Evolutionary conservation across 108 stramenopile species (phyloP).

Genomic region (Nitzschia sp.): DNA sequence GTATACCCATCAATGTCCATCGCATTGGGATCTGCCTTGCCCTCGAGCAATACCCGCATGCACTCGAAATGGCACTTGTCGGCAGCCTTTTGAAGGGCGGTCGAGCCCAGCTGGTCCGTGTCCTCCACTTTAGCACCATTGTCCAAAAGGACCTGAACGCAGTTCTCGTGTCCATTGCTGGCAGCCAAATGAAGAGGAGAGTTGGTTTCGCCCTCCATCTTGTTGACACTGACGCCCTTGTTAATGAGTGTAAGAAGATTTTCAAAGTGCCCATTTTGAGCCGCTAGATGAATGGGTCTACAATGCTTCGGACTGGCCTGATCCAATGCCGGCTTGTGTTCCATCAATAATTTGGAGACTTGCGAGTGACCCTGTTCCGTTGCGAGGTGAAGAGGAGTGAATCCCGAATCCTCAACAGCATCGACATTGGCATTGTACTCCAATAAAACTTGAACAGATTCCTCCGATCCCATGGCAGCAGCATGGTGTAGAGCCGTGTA

Average conservation of each 20-base stretch:
- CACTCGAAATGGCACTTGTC: constrained; percentile 18
- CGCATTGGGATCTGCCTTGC: constrained; percentile 5
- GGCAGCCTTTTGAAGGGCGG: constrained; percentile 7
- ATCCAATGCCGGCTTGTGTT: not conserved
- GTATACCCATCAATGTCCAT: constrained; percentile 16
- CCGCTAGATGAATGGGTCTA: constrained; percentile 17
- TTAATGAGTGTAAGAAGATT: constrained; percentile 8
- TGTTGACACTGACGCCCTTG: constrained; percentile 1
- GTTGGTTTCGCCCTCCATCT: constrained; percentile 7
- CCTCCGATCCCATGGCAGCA: constrained; percentile 6
- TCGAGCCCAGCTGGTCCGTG: constrained; percentile 4
- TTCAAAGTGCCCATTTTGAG: constrained; percentile 19
- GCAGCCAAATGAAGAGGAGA: constrained; percentile 12
- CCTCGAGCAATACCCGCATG: not conserved
- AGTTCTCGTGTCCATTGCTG: constrained; percentile 1
- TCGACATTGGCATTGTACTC: constrained; percentile 15
- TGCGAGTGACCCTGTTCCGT: not conserved
- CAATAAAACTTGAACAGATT: constrained; percentile 8
- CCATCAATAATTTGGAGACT: constrained; percentile 1
- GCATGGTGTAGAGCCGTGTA: constrained; percentile 14
- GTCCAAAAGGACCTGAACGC: constrained; percentile 2
- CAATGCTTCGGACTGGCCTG: not conserved
- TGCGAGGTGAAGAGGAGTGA: constrained; percentile 16
- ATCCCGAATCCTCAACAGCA: constrained; percentile 1
- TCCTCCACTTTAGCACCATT: constrained; percentile 8